These are phyloP conservation scores for Dichotomopilus funicola DNA, from an alignment of 2,329 filamentous ascomycete genomes.

Conservation along the genomic window DNA sequence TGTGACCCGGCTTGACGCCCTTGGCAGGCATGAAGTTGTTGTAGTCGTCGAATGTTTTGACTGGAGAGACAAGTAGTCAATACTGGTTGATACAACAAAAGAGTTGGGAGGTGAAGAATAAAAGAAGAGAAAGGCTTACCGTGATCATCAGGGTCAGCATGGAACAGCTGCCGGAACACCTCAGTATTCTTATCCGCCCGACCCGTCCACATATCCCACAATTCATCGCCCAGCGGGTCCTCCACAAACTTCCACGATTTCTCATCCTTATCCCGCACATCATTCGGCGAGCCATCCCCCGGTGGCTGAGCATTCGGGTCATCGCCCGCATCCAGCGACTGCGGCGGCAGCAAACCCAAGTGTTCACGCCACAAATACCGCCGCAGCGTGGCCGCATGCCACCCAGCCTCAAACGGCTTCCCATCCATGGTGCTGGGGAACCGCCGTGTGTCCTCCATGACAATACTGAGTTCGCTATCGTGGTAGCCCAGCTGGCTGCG, in stretches of 20 bases:
- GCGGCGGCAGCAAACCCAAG: slow-evolving; percentile 69
- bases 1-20: slow-evolving; percentile 73
- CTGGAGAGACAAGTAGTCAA: slow-evolving; percentile 30
- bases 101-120: slow-evolving; percentile 3
- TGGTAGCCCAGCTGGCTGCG: slow-evolving; percentile 80
- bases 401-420: slow-evolving; percentile 67
- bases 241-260: slow-evolving; percentile 55
- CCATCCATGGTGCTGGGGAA: slow-evolving; percentile 74
- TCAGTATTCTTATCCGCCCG: slow-evolving; percentile 66
- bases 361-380: slow-evolving; percentile 88
- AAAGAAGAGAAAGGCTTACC: slow-evolving; percentile 40
- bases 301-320: slow-evolving; percentile 73
- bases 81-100: background rate
- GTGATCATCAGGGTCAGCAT: slow-evolving; percentile 81
- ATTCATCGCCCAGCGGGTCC: slow-evolving; percentile 61
- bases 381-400: slow-evolving; percentile 73
- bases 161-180: slow-evolving; percentile 73
- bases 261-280: slow-evolving; percentile 54
- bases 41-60: slow-evolving; percentile 87
- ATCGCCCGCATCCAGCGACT: slow-evolving; percentile 59
- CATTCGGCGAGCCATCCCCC: slow-evolving; percentile 57
- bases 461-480: slow-evolving; percentile 83
- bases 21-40: slow-evolving; percentile 66
- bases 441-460: slow-evolving; percentile 75
- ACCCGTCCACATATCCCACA: slow-evolving; percentile 63